Percentiles rank a stretch among this genome's conserved stretches.
Evolutionary conservation across 352 stramenopile species (phyloP).

Genomic region (Pythium diclinum): DNA sequence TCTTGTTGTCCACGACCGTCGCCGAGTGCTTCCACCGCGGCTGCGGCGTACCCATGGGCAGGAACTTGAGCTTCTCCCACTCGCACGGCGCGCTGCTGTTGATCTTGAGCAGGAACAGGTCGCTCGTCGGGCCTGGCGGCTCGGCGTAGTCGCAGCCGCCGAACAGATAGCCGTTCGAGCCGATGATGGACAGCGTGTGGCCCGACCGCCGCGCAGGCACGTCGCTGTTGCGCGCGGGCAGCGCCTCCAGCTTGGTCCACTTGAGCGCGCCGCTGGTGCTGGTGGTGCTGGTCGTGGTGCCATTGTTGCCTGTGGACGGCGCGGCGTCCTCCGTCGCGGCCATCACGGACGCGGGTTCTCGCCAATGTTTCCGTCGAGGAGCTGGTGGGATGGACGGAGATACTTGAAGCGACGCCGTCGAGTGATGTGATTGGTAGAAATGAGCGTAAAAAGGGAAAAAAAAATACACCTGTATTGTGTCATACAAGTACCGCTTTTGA

Average conservation of each 20-base stretch:
- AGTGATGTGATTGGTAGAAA: slow-evolving; percentile 14
- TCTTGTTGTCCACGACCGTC: slow-evolving; percentile 83
- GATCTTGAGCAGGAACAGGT: slow-evolving; percentile 93
- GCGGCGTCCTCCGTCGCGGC: background rate
- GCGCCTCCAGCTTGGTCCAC: slow-evolving; percentile 55
- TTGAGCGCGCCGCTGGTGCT: slow-evolving; percentile 30
- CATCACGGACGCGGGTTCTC: background rate
- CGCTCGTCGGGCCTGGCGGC: slow-evolving; percentile 89
- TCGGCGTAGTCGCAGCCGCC: slow-evolving; percentile 88
- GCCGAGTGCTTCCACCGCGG: slow-evolving; percentile 91
- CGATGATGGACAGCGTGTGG: slow-evolving; percentile 91
- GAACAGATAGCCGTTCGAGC: slow-evolving; percentile 90
- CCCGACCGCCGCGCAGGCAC: slow-evolving; percentile 88
- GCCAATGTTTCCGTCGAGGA: background rate
- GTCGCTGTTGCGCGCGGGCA: slow-evolving; percentile 62
- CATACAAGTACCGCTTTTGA: slow-evolving; percentile 23
- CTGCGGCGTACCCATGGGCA: slow-evolving; percentile 31
- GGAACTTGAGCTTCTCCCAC: slow-evolving; percentile 64
- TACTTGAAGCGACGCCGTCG: slow-evolving; percentile 7
- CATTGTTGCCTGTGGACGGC: background rate
- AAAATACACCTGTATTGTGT: slow-evolving; percentile 3
- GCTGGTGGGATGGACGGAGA: too few species aligned
- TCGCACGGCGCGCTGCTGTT: slow-evolving; percentile 61
- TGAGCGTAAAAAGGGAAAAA: too few species aligned
- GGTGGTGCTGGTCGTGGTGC: background rate